Conservation (phyloP, 257 asterid genomes). For the Salvia hispanica region DNA sequence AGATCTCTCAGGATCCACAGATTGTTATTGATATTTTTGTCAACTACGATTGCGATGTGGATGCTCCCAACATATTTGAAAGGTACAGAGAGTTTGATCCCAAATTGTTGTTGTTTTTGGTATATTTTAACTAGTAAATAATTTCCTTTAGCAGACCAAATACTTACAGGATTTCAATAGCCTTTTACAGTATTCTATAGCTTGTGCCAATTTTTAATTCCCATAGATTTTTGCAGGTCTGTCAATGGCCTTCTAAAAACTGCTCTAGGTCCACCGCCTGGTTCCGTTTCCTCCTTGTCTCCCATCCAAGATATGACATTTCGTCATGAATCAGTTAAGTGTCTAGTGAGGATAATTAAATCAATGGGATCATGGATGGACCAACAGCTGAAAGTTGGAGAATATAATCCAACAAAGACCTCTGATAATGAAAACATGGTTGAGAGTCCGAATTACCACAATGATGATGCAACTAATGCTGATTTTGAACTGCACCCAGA, state of each 20-base stretch:
- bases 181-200: constrained; percentile 23
- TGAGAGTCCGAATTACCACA: constrained; percentile 44
- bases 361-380: constrained; percentile 99
- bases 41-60: constrained; percentile 97
- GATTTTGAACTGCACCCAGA: constrained; percentile 77
- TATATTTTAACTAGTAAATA: constrained; percentile 1
- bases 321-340: constrained; percentile 95
- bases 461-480: constrained; percentile 64
- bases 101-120: not conserved
- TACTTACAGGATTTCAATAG: constrained; percentile 13
- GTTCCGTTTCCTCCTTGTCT: constrained; percentile 82
- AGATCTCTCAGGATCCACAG: constrained; percentile 80
- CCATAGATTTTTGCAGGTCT: constrained; percentile 73
- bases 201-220: constrained; percentile 34
- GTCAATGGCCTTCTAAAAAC: constrained; percentile 97
- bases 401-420: constrained; percentile 45
- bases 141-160: constrained; percentile 30
- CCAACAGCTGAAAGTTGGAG: constrained; percentile 89
- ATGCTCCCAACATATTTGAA: constrained; percentile 96
- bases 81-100: constrained; percentile 48
- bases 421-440: constrained; percentile 60
- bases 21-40: constrained; percentile 81
- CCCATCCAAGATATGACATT: constrained; percentile 90
- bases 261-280: constrained; percentile 97
- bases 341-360: constrained; percentile 83